Conservation (phyloP, 371 early-diverging fungal species). For the Nematocida minor region DNA sequence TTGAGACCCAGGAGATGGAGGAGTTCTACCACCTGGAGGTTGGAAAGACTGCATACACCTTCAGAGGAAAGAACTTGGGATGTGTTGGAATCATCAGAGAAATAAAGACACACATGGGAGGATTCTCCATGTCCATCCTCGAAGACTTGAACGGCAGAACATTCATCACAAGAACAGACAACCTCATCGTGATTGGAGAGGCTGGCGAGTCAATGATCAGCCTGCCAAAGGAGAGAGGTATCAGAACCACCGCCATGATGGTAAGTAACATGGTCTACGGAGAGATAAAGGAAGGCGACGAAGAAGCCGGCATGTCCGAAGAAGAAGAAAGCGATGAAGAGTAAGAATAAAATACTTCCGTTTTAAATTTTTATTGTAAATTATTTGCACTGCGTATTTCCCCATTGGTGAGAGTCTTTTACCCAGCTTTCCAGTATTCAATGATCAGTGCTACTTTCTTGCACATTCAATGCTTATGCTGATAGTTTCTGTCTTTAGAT, state of each 20-base stretch:
- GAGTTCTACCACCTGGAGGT: conserved; percentile 86
- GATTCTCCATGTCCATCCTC: conserved; percentile 85
- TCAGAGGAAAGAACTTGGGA: conserved; percentile 96
- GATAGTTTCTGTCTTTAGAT: too few relatives aligned
- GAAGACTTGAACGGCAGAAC: conserved; percentile 77
- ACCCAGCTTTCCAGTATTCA: too few relatives aligned
- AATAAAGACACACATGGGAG: conserved; percentile 90
- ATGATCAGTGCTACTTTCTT: too few relatives aligned
- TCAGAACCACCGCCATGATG: conserved; percentile 56
- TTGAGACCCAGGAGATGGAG: conserved; percentile 80
- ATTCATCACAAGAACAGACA: conserved; percentile 80
- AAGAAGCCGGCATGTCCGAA: conserved; percentile 14
- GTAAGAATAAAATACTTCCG: background rate
- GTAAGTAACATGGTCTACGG: conserved; percentile 60
- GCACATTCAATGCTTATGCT: too few relatives aligned
- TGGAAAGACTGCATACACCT: conserved; percentile 87
- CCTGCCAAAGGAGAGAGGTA: conserved; percentile 64
- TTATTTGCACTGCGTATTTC: background rate
- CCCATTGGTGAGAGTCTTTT: too few relatives aligned
- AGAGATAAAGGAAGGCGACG: conserved; percentile 46
- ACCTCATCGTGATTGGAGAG: conserved; percentile 84
- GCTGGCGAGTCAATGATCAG: conserved; percentile 65
- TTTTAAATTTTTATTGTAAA: background rate
- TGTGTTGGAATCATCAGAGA: conserved; percentile 92
- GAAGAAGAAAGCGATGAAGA: conserved; percentile 30